Conservation (phyloP, 108 stramenopile species). For the Pelagomonas calceolata region DNA sequence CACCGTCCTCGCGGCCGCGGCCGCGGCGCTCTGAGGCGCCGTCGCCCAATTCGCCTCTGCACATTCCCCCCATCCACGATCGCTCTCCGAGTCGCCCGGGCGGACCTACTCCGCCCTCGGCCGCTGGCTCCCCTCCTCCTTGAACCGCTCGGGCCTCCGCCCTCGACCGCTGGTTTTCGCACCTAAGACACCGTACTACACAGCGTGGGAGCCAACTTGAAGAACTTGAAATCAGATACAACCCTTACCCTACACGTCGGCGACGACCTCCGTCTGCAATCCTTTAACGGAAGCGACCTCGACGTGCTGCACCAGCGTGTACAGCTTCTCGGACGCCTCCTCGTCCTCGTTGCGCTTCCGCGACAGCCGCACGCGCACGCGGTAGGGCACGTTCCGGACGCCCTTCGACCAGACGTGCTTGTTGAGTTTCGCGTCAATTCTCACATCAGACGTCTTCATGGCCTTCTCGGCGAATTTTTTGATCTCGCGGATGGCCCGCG, state of each 20-base stretch:
- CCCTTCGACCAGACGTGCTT: slow-evolving; percentile 83
- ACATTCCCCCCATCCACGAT: too few relatives aligned
- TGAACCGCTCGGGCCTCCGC: too few relatives aligned
- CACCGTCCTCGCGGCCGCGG: too few relatives aligned
- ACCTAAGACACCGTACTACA: too few relatives aligned
- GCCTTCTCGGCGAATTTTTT: slow-evolving; percentile 79
- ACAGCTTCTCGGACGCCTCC: slow-evolving; percentile 94
- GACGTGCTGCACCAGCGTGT: slow-evolving; percentile 91
- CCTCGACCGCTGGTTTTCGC: too few relatives aligned
- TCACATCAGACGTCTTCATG: slow-evolving; percentile 91
- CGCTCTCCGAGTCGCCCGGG: too few relatives aligned
- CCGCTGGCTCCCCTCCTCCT: too few relatives aligned
- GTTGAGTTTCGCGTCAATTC: slow-evolving; percentile 70
- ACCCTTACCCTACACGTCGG: background rate
- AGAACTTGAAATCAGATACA: too few relatives aligned
- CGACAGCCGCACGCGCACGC: slow-evolving; percentile 88
- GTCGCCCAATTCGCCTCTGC: too few relatives aligned
- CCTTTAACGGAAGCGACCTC: slow-evolving; percentile 85
- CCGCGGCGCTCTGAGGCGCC: too few relatives aligned
- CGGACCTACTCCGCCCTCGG: too few relatives aligned
- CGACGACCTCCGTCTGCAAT: slow-evolving; percentile 79
- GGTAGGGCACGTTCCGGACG: slow-evolving; percentile 86
- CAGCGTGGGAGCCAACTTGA: too few relatives aligned
- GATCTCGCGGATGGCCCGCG: slow-evolving; percentile 93
- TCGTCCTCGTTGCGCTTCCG: slow-evolving; percentile 98